Evolutionary conservation across 2,329 filamentous ascomycete genomes (phyloP).

Genomic region (Atkinsonella hypoxylon): DNA sequence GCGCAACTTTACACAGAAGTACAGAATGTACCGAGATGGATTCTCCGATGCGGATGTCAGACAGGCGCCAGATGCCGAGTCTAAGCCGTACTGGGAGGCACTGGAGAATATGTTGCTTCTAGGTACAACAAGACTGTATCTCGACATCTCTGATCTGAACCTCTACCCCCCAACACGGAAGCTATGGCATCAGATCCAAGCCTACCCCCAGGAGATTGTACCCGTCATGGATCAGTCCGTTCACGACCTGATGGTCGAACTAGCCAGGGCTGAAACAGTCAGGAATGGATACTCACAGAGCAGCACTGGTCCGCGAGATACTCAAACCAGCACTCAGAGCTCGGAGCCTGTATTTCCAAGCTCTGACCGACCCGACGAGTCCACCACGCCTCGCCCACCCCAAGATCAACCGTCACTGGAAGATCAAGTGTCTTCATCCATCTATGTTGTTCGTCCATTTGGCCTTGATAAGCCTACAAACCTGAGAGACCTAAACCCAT

Average conservation of each 20-base stretch:
- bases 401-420: constrained; percentile 51
- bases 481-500: constrained; percentile 85
- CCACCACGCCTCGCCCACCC: constrained; percentile 25
- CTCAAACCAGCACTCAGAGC: constrained; percentile 42
- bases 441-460: constrained; percentile 81
- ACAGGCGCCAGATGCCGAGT: constrained; percentile 56
- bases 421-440: constrained; percentile 65
- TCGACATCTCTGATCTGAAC: constrained; percentile 82
- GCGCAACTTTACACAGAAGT: constrained; percentile 83
- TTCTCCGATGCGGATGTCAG: constrained; percentile 64
- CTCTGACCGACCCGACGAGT: constrained; percentile 55
- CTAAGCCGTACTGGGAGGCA: constrained; percentile 73
- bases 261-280: constrained; percentile 70
- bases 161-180: constrained; percentile 87
- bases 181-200: constrained; percentile 88
- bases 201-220: constrained; percentile 92
- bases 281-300: constrained; percentile 52
- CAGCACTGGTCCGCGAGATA: constrained; percentile 34
- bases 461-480: constrained; percentile 81
- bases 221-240: constrained; percentile 92
- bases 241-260: constrained; percentile 85
- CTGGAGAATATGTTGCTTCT: constrained; percentile 85
- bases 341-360: constrained; percentile 69
- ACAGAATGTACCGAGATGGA: constrained; percentile 86
- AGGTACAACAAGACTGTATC: constrained; percentile 70